A percentile compares a stretch with the other conserved stretches of the same genome.
phyloP scores from a whole-genome alignment of 306 rosid genomes.

The Trifolium repens region DNA sequence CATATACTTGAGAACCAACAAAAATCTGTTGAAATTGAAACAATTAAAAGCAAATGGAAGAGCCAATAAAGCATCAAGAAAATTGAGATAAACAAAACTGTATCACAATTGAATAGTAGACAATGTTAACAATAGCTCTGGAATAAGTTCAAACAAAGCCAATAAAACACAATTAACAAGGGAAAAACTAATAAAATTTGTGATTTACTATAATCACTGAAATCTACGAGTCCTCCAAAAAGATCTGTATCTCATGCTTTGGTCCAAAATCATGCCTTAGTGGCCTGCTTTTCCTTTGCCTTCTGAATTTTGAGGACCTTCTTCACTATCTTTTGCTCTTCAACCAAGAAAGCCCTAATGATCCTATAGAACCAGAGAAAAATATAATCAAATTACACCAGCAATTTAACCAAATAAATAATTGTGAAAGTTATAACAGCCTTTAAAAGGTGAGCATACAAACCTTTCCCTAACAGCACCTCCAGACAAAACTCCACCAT shows the following conservation, averaged over 20 bases:
- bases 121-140: slow-evolving; percentile 33
- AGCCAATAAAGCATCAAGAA: background rate
- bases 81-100: background rate
- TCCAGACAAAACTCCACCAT: slow-evolving; percentile 78
- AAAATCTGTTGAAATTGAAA: background rate
- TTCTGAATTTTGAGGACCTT: slow-evolving; percentile 86
- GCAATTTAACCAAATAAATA: background rate
- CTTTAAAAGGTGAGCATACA: slow-evolving; percentile 24
- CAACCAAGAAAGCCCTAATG: slow-evolving; percentile 74
- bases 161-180: slow-evolving; percentile 38
- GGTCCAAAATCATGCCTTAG: slow-evolving; percentile 49
- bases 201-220: slow-evolving; percentile 42
- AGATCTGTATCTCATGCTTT: slow-evolving; percentile 21
- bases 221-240: slow-evolving; percentile 49
- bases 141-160: slow-evolving; percentile 43
- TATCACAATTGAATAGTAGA: background rate
- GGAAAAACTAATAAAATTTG: slow-evolving; percentile 41
- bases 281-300: slow-evolving; percentile 67
- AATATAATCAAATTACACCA: background rate
- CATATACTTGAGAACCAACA: background rate
- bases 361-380: slow-evolving; percentile 49
- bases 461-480: slow-evolving; percentile 85
- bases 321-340: slow-evolving; percentile 80
- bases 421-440: background rate
- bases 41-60: background rate